Base-by-base conservation (phyloP, 495 filamentous ascomycete species). In the Hypoxylon lenormandii region DNA sequence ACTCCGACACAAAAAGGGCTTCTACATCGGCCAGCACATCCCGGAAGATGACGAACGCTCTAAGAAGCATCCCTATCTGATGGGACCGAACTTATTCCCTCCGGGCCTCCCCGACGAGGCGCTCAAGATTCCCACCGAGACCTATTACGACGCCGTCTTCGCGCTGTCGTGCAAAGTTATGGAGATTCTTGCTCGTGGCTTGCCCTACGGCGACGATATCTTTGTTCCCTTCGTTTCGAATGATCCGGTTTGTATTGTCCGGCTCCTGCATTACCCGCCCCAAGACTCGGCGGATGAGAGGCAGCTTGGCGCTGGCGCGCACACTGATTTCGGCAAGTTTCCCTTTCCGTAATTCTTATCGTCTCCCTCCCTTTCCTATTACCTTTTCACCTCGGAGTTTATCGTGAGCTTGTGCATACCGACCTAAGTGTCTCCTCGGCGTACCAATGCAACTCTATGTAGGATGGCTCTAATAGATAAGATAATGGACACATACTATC, bases 21-120 rank as follows among this genome's bases (percentile, higher is more conserved):
- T 83, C 11, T 84, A 81, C 69, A 70, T 87, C 37, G 79, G 84
- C 45, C 74, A 79, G 30, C 79, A 87, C 59, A 79, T 85, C 13
- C 75, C 79, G 1, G 37, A 58, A 6, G 74, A 78, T 15, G 79
- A 84, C 54, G 78, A 79, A 5, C 77, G 81, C 43, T 80, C 79
- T 13, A 38, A 68, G 23, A 60, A 19, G 19, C 77, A 69, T 63
- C 76, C 72, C 12, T 79, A 81, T 37, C 66, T 77, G 1, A 76
- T 77, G 22, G 83, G 80, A 1, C 78, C 79, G 0, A 86, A 86
- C 70, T 65, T 78, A 40, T 85, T 81, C 69, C 84, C 84, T 12
- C n/a, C 51, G 0, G 18, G 42, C 0, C 73, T 84, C 22, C 52
- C 57, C 0, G 66, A 60, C 0, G 52, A 33, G 4, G 52, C 69